phyloP scores from a whole-genome alignment of 192 early-diverging fungal genomes.

The Linnemannia hyalina region DNA sequence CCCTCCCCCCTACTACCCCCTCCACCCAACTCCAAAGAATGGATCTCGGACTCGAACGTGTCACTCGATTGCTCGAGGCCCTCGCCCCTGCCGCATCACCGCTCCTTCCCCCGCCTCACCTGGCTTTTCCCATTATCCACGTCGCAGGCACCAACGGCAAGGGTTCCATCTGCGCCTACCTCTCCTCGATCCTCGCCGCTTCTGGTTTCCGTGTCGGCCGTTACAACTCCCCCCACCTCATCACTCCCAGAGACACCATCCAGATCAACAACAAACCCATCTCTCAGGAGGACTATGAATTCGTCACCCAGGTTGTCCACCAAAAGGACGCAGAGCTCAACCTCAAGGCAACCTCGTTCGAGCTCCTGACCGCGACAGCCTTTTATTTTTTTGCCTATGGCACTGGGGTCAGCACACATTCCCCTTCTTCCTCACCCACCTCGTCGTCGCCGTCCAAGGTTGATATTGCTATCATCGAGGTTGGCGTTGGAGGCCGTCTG shows the following conservation, averaged over 20 bases:
- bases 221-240: constrained; percentile 94
- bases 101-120: constrained; percentile 57
- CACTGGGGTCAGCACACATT: constrained; percentile 65
- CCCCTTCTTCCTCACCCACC: neutral
- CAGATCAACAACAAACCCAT: constrained; percentile 90
- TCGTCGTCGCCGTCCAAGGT: constrained; percentile 51
- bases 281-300: constrained; percentile 76
- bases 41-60: constrained; percentile 70
- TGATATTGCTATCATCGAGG: constrained; percentile 83
- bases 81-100: constrained; percentile 25
- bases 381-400: constrained; percentile 79
- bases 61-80: constrained; percentile 52
- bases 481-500: constrained; percentile 86
- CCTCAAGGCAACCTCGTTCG: constrained; percentile 75
- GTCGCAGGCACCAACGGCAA: constrained; percentile 91
- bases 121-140: constrained; percentile 70
- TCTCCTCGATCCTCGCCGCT: constrained; percentile 77
- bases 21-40: constrained; percentile 23
- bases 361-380: constrained; percentile 70
- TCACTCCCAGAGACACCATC: constrained; percentile 92
- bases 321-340: constrained; percentile 56
- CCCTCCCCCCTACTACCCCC: neutral
- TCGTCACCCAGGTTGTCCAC: constrained; percentile 77
- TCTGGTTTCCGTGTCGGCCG: constrained; percentile 74
- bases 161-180: constrained; percentile 85